Conservation (phyloP, 345 rosid species). For the Firmiana major region DNA sequence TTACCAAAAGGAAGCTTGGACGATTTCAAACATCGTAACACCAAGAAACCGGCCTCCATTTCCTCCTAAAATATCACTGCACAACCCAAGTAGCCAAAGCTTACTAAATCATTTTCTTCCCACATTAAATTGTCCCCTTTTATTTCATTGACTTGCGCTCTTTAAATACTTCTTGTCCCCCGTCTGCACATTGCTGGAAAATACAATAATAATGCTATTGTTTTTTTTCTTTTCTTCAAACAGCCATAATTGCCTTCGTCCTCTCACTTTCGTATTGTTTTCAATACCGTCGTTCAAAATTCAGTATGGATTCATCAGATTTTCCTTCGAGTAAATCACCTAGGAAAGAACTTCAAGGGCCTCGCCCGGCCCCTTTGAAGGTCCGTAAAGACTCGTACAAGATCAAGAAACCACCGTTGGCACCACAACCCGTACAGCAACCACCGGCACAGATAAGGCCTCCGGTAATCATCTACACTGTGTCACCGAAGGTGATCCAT, state of each 20-base stretch:
- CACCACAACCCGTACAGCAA: slow-evolving; percentile 23
- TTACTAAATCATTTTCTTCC: slow-evolving; percentile 1
- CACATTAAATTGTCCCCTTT: not conserved
- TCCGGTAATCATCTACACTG: slow-evolving; percentile 83
- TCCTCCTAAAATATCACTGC: not conserved
- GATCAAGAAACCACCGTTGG: slow-evolving; percentile 69
- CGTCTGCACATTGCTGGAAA: not conserved
- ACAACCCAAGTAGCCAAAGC: slow-evolving; percentile 15
- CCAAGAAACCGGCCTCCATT: slow-evolving; percentile 30
- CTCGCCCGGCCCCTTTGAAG: slow-evolving; percentile 71
- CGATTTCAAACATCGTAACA: slow-evolving; percentile 36
- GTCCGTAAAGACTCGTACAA: slow-evolving; percentile 76
- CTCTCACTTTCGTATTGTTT: not conserved
- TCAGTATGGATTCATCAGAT: slow-evolving; percentile 39
- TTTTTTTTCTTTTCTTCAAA: not conserved
- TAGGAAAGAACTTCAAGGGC: slow-evolving; percentile 71
- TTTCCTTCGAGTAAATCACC: slow-evolving; percentile 51
- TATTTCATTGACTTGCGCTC: slow-evolving; percentile 30
- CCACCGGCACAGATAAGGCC: slow-evolving; percentile 36
- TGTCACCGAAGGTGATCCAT: slow-evolving; percentile 83
- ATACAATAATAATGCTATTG: slow-evolving; percentile 15
- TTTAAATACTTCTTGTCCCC: not conserved
- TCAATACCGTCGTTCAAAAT: not conserved
- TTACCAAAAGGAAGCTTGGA: slow-evolving; percentile 1
- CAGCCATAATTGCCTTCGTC: not conserved